These are phyloP conservation scores for Trametes sp. DNA, from an alignment of 1,284 basidiomycete species.

Conservation along the genomic window DNA sequence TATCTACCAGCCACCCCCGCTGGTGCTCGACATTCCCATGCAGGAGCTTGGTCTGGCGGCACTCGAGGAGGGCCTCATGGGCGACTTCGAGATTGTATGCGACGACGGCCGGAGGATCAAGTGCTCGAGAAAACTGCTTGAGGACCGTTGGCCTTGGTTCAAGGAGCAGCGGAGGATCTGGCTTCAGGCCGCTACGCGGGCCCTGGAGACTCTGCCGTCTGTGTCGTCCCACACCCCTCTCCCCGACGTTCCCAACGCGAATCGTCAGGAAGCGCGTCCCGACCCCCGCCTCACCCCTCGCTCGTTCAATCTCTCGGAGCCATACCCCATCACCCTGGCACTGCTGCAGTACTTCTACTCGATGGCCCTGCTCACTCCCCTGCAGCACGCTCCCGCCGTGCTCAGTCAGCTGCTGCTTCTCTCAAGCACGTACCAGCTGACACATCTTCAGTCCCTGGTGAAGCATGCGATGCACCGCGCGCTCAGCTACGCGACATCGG, in stretches of 20 bases:
- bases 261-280: conserved; percentile 54
- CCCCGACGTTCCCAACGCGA: conserved; percentile 61
- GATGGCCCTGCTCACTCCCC: conserved; percentile 81
- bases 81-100: conserved; percentile 91
- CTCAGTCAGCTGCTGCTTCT: conserved; percentile 73
- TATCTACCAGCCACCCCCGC: conserved; percentile 85
- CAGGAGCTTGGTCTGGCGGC: conserved; percentile 82
- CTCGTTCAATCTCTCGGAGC: conserved; percentile 84
- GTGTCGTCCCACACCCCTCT: conserved; percentile 65
- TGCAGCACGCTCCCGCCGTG: conserved; percentile 91
- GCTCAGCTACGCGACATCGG: conserved; percentile 83
- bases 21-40: conserved; percentile 73
- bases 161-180: conserved; percentile 71
- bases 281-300: conserved; percentile 85
- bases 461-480: conserved; percentile 93
- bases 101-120: conserved; percentile 87
- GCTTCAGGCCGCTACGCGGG: conserved; percentile 59
- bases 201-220: conserved; percentile 63
- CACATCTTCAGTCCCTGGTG: conserved; percentile 79
- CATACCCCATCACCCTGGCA: conserved; percentile 88
- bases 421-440: conserved; percentile 82
- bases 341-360: conserved; percentile 95
- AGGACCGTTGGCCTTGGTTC: conserved; percentile 96
- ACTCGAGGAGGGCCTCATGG: conserved; percentile 76
- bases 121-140: conserved; percentile 84